Evolutionary conservation across 495 filamentous ascomycete genomes (phyloP).

Genomic region (Clohesyomyces aquaticus): DNA sequence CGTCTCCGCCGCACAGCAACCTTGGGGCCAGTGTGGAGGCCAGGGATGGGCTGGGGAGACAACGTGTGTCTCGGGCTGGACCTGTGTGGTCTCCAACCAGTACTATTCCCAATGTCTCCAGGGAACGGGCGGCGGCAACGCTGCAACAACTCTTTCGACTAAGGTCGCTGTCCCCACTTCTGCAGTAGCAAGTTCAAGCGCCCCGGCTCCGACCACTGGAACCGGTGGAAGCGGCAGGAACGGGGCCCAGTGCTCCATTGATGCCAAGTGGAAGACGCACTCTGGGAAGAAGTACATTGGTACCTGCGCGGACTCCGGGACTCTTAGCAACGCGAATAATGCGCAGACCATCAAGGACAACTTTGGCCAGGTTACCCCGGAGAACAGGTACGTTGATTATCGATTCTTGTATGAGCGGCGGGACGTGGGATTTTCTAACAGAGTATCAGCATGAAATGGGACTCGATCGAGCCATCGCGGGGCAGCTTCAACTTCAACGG

Average conservation of each 20-base stretch:
- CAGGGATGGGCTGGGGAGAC: conserved; percentile 11
- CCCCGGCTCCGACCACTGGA: no score
- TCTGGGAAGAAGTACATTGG: conserved; percentile 26
- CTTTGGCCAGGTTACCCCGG: conserved; percentile 64
- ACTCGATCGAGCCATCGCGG: conserved; percentile 54
- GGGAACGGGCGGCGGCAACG: not conserved
- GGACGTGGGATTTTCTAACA: no score
- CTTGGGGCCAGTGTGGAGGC: conserved; percentile 25
- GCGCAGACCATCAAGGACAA: conserved; percentile 17
- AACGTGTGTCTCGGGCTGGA: conserved; percentile 7
- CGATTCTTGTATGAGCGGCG: not conserved
- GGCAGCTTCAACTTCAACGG: conserved; percentile 56
- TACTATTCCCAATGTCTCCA: conserved; percentile 25
- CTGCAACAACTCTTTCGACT: conserved; percentile 1
- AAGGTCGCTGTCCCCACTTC: not conserved
- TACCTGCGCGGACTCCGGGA: conserved; percentile 19
- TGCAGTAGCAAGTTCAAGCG: no score
- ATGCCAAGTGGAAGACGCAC: conserved; percentile 19
- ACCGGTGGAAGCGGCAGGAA: not conserved
- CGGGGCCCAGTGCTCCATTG: conserved; percentile 19
- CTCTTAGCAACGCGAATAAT: conserved; percentile 2
- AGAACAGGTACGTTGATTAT: conserved; percentile 53
- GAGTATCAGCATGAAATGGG: conserved; percentile 61
- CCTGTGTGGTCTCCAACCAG: conserved; percentile 1
- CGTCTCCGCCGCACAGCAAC: conserved; percentile 2